Evolutionary conservation across 2,329 filamentous ascomycete genomes (phyloP).

Genomic region (Mollisiaceae sp.): DNA sequence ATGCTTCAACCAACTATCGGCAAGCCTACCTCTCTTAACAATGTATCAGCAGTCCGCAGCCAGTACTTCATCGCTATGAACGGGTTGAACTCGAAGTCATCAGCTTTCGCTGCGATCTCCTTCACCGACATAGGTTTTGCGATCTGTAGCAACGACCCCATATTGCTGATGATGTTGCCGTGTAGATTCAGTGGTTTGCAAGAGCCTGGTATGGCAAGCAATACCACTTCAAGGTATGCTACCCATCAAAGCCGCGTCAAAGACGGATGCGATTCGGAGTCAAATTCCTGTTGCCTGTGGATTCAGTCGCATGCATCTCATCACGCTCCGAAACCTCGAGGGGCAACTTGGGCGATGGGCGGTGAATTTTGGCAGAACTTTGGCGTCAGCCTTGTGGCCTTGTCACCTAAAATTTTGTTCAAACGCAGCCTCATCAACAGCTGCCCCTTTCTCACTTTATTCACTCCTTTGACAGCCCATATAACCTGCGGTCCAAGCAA

Average conservation of each 20-base stretch:
- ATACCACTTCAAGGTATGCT: conserved; percentile 11
- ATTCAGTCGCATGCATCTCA: conserved; percentile 13
- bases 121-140: conserved; percentile 70
- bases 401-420: neutral
- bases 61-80: conserved; percentile 80
- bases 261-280: neutral
- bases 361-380: conserved; percentile 13
- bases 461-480: neutral
- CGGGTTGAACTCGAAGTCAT: conserved; percentile 80
- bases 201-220: neutral
- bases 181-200: neutral
- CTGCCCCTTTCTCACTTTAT: neutral
- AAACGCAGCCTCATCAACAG: conserved; percentile 5
- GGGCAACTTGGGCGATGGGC: neutral
- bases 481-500: neutral
- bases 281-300: conserved; percentile 8
- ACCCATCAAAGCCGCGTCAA: conserved; percentile 11
- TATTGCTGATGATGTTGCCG: conserved; percentile 31
- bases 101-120: conserved; percentile 77
- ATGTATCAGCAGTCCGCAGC: conserved; percentile 78
- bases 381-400: conserved; percentile 1
- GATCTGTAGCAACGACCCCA: conserved; percentile 34
- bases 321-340: conserved; percentile 13
- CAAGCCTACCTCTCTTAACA: conserved; percentile 75
- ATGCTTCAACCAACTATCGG: neutral